These are phyloP conservation scores for Fusarium sororula DNA, from an alignment of 2,329 filamentous ascomycete species.

Conservation along the genomic window DNA sequence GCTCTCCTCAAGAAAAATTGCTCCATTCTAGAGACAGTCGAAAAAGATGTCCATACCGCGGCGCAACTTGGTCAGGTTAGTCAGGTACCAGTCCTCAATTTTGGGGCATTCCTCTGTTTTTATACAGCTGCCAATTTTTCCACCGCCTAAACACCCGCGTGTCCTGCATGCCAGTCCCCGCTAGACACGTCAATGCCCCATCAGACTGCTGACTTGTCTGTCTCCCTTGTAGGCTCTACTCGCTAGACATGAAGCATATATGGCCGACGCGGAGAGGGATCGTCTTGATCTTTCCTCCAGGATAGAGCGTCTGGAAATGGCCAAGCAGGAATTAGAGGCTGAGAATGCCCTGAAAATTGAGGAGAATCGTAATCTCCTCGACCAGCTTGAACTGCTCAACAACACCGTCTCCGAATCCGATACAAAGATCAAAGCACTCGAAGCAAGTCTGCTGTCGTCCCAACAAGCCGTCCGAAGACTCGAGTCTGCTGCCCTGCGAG, in stretches of 20 bases:
- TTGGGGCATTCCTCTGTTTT: slow-evolving; percentile 37
- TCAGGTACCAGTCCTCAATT: slow-evolving; percentile 45
- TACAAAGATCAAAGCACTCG: slow-evolving; percentile 78
- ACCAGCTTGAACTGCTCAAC: slow-evolving; percentile 88
- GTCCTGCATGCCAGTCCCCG: slow-evolving; percentile 38
- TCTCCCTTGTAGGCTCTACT: slow-evolving; percentile 79
- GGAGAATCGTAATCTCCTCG: slow-evolving; percentile 82
- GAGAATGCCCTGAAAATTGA: slow-evolving; percentile 81
- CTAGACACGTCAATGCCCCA: slow-evolving; percentile 23
- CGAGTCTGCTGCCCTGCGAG: slow-evolving; percentile 76
- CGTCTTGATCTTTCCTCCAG: slow-evolving; percentile 75
- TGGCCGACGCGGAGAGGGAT: slow-evolving; percentile 90
- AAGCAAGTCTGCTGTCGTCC: slow-evolving; percentile 78
- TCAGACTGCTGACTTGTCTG: slow-evolving; percentile 70
- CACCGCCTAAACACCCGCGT: slow-evolving; percentile 15
- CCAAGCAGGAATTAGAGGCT: slow-evolving; percentile 77
- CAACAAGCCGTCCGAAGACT: slow-evolving; percentile 80
- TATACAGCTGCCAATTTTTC: neutral
- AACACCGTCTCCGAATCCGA: slow-evolving; percentile 82
- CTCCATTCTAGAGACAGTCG: slow-evolving; percentile 78
- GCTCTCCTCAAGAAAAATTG: slow-evolving; percentile 84
- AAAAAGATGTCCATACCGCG: slow-evolving; percentile 87
- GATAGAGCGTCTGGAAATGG: slow-evolving; percentile 78
- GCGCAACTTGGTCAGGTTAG: slow-evolving; percentile 92
- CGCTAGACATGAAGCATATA: slow-evolving; percentile 91